Evolutionary conservation across 805 yeast species (phyloP).

Genomic region (Ogataea henricii): DNA sequence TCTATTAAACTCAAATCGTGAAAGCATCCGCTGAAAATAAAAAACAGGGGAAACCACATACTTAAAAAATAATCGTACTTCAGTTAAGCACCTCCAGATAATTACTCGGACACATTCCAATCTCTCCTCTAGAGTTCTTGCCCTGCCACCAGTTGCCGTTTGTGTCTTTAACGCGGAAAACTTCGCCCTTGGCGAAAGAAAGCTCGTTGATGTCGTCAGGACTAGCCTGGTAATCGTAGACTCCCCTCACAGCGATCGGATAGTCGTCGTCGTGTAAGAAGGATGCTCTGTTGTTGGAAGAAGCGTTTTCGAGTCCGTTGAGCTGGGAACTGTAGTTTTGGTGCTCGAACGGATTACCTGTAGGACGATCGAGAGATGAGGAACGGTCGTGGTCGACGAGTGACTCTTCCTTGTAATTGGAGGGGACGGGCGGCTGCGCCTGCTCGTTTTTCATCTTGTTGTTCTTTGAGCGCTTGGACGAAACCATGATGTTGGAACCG

Average conservation of each 20-base stretch:
- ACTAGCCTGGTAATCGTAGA: conserved; percentile 84
- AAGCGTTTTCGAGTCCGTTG: conserved; percentile 40
- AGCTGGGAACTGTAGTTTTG: conserved; percentile 37
- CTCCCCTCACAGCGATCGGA: conserved; percentile 83
- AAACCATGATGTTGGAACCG: conserved; percentile 36
- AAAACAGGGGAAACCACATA: conserved; percentile 1
- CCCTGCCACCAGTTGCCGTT: conserved; percentile 99
- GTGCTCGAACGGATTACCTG: conserved; percentile 24
- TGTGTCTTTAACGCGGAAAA: conserved; percentile 88
- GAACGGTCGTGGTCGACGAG: conserved; percentile 10
- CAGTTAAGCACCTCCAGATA: conserved; percentile 73
- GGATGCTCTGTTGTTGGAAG: conserved; percentile 20
- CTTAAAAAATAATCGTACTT: not conserved
- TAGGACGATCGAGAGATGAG: conserved; percentile 10
- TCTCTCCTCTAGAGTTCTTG: conserved; percentile 82
- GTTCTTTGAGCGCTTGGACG: conserved; percentile 19
- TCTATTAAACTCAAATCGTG: conserved; percentile 3
- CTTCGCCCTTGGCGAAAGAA: conserved; percentile 86
- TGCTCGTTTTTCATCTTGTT: conserved; percentile 11
- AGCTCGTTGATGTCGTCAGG: conserved; percentile 93
- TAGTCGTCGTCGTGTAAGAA: conserved; percentile 45
- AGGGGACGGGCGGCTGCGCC: conserved; percentile 14
- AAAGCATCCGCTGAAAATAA: conserved; percentile 5
- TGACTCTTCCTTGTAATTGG: conserved; percentile 20
- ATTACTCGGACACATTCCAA: conserved; percentile 95